These are phyloP conservation scores for Hymenoscyphus occultus DNA, from an alignment of 2,329 filamentous ascomycete genomes.

Conservation along the genomic window DNA sequence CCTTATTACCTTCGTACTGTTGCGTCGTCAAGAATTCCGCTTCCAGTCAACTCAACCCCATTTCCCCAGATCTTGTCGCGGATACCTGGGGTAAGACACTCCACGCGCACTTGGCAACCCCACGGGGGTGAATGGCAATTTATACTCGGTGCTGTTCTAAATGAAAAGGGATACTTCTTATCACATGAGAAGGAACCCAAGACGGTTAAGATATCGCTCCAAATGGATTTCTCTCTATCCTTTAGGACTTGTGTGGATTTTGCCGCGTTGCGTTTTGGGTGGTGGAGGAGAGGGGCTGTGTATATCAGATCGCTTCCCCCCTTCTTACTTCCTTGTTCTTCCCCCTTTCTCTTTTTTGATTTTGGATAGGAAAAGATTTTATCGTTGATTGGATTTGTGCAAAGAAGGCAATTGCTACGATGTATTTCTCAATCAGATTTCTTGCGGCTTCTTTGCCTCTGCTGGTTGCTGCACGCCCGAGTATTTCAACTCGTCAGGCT, in stretches of 20 bases:
- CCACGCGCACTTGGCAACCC: neutral
- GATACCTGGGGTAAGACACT: neutral
- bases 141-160: too few species aligned
- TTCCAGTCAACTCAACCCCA: neutral
- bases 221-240: too few species aligned
- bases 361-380: neutral
- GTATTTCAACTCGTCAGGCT: constrained; percentile 13
- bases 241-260: too few species aligned
- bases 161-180: neutral
- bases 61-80: neutral
- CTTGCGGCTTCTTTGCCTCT: constrained; percentile 6
- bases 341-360: neutral
- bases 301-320: too few species aligned
- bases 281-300: too few species aligned
- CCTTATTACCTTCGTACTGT: neutral
- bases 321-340: neutral
- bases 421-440: constrained; percentile 1
- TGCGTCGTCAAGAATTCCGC: neutral
- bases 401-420: neutral
- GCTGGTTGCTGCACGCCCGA: constrained; percentile 1
- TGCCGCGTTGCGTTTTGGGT: too few species aligned
- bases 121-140: neutral
- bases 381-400: neutral
- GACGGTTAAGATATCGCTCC: neutral
- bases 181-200: neutral